Percentiles rank a stretch among this genome's conserved stretches.
phyloP scores from a whole-genome alignment of 2,329 filamentous ascomycete species.

The Fusarium begoniae region DNA sequence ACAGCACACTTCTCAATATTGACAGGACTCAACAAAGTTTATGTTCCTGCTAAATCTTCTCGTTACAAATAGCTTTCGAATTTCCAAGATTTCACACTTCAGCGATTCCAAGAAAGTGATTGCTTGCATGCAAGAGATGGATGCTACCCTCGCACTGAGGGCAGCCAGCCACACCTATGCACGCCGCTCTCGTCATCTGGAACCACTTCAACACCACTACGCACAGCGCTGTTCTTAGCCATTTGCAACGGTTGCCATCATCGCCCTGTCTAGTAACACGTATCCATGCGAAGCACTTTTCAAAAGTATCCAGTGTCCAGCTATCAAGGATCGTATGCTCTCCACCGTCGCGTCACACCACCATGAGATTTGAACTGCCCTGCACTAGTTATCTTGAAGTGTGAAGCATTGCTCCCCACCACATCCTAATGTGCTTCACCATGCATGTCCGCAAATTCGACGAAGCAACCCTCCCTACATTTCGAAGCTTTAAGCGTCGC shows the following conservation, averaged over 20 bases:
- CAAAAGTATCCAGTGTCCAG: not conserved
- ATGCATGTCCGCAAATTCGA: conserved; percentile 18
- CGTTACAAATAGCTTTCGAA: not conserved
- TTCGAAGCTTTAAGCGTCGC: conserved; percentile 18
- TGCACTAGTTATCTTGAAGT: conserved; percentile 14
- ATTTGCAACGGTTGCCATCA: conserved; percentile 21
- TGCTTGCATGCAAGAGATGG: conserved; percentile 23
- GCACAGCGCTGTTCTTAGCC: conserved; percentile 1
- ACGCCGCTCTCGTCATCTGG: conserved; percentile 42
- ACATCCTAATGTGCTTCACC: conserved; percentile 15
- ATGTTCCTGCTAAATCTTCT: not conserved
- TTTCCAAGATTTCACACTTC: conserved; percentile 16
- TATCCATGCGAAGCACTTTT: not conserved
- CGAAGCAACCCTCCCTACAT: conserved; percentile 16
- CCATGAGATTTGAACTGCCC: not conserved
- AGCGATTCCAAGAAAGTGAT: conserved; percentile 3
- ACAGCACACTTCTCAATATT: not conserved
- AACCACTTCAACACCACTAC: conserved; percentile 35
- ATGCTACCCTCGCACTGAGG: conserved; percentile 29
- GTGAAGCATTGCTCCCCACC: not conserved
- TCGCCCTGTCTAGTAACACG: conserved; percentile 9
- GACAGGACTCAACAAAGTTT: not conserved
- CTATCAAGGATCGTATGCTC: conserved; percentile 4
- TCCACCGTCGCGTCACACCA: conserved; percentile 26
- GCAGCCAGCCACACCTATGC: conserved; percentile 26